Evolutionary conservation across 805 yeast genomes (phyloP).

Genomic region (Hanseniaspora jakobsenii): DNA sequence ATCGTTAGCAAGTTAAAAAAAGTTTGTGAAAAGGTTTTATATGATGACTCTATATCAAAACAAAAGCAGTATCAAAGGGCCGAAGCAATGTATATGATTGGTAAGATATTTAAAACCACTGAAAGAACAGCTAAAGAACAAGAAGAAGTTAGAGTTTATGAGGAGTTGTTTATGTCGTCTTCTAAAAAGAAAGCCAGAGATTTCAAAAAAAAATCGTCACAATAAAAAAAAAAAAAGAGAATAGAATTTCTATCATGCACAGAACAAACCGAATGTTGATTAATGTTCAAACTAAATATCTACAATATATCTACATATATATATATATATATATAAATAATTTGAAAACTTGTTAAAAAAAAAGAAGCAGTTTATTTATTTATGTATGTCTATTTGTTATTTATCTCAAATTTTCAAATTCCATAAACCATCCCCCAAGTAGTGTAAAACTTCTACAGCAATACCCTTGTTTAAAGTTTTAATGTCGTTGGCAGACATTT

Average conservation of each 20-base stretch:
- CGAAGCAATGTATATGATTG: constrained; percentile 46
- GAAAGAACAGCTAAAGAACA: constrained; percentile 57
- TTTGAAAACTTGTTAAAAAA: background rate
- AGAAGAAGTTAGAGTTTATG: constrained; percentile 67
- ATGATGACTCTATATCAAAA: constrained; percentile 41
- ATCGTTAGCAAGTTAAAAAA: constrained; percentile 59
- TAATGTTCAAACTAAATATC: too few relatives aligned
- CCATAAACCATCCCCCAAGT: constrained; percentile 87
- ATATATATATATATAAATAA: background rate
- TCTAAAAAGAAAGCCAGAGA: constrained; percentile 31
- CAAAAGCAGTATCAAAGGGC: constrained; percentile 48
- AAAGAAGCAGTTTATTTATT: background rate
- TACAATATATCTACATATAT: too few relatives aligned
- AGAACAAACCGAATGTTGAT: too few relatives aligned
- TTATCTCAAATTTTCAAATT: constrained; percentile 36
- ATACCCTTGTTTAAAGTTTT: constrained; percentile 72
- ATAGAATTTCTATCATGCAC: too few relatives aligned
- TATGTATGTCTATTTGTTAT: background rate
- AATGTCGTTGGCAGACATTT: constrained; percentile 84
- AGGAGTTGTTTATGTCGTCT: constrained; percentile 50
- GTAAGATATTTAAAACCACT: constrained; percentile 47
- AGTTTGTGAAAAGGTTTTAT: constrained; percentile 55
- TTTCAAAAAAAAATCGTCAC: constrained; percentile 10
- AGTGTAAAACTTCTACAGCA: constrained; percentile 74
- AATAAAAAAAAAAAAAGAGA: too few relatives aligned